phyloP scores from a whole-genome alignment of 2,329 filamentous ascomycete species.

The Amesomyces nigricolor region DNA sequence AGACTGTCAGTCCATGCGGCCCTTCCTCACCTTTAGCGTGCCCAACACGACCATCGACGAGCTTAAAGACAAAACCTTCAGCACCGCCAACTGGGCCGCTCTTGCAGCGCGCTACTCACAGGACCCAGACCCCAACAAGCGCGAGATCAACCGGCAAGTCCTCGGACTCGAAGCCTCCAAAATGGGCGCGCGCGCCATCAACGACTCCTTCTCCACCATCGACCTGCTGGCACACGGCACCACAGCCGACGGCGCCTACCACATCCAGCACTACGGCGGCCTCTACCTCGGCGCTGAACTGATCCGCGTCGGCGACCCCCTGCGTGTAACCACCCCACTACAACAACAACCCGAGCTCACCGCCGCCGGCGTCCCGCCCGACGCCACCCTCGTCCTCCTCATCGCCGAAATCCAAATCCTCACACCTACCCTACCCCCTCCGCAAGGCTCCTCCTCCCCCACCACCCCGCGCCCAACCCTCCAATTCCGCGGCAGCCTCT shows the following conservation, averaged over 20 bases:
- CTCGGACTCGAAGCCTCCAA: slow-evolving; percentile 36
- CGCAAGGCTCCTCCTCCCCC: neutral
- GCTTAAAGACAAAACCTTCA: slow-evolving; percentile 26
- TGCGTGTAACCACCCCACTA: slow-evolving; percentile 28
- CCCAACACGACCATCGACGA: slow-evolving; percentile 27
- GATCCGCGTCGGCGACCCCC: slow-evolving; percentile 32
- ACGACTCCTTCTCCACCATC: slow-evolving; percentile 33
- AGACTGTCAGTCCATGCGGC: slow-evolving; percentile 30
- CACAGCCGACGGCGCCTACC: slow-evolving; percentile 17
- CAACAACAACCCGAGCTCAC: neutral
- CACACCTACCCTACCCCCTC: slow-evolving; percentile 2
- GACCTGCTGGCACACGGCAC: slow-evolving; percentile 25
- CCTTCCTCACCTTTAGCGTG: slow-evolving; percentile 36
- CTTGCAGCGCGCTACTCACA: slow-evolving; percentile 21
- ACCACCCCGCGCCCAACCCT: slow-evolving; percentile 12
- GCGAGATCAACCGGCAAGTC: slow-evolving; percentile 21
- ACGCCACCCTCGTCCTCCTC: slow-evolving; percentile 28
- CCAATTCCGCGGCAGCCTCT: slow-evolving; percentile 29
- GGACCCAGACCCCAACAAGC: slow-evolving; percentile 16
- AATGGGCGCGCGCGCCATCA: slow-evolving; percentile 33
- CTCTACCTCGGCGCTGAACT: slow-evolving; percentile 35
- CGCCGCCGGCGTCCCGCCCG: slow-evolving; percentile 2
- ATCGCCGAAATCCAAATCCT: slow-evolving; percentile 27
- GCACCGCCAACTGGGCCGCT: slow-evolving; percentile 29
- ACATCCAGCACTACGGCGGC: slow-evolving; percentile 26